Base-by-base conservation (phyloP, 2,329 filamentous ascomycete genomes). In the Lithohypha guttulata region DNA sequence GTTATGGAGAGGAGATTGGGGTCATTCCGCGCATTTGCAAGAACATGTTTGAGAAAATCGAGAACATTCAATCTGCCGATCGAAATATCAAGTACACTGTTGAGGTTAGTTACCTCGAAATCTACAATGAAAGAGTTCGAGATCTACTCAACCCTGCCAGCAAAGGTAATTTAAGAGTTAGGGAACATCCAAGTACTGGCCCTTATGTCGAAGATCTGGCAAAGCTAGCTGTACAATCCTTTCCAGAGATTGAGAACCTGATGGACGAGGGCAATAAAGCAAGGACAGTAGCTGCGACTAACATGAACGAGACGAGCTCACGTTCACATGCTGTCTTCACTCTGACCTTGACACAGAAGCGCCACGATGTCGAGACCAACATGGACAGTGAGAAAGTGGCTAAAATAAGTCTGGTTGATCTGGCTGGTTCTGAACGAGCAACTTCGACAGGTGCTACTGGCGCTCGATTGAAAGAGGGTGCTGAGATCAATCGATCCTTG, bases 241-340 rank as follows among this genome's bases (percentile, higher is more conserved):
- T 98, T 58, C 72, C 81, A 39, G 93, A 98, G 58, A 96, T 98
- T 50, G 91, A 98, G 56, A 80, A 95, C 57, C 66, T 98, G 53
- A 98, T 98, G 91, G 91, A 98, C 57, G 89, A 96, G 63, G 91
- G 91, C 55, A 98, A 98, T 69, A 98, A 98, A 64, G 91, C 91
- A 22, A 75, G 91, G 69, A 98, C 91, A 0, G 91, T 98, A 26
- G 91, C 91, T 2, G 91, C 91, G 6, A 98, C 91, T 26, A 98
- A 96, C 72, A 98, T 98, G 91, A 98, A 98, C 69, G 91, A 96
- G 63, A 98, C 93, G 0, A 95, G 86, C 44, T 94, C 86, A 73
- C 81, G 91, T 69, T 96, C 89, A 58, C 91, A 98, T 61, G 91
- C 91, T 27, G 93, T 98, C 36, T 98, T 98, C 59, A 98, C 93